Conservation (phyloP, 768 basidiomycete species). For the Galerina sulciceps region DNA sequence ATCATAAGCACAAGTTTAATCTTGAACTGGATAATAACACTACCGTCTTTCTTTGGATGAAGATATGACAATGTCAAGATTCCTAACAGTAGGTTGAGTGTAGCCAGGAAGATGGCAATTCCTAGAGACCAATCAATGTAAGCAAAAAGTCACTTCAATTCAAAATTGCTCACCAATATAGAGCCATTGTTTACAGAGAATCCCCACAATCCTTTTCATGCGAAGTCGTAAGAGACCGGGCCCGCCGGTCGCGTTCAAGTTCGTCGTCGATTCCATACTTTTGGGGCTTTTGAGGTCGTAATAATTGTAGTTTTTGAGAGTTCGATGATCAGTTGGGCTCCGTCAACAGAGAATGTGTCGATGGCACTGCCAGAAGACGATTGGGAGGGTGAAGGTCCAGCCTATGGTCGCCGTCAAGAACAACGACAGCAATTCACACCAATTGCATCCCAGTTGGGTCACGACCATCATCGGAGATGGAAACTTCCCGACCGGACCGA, state of each 20-base stretch:
- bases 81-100: slow-evolving; percentile 30
- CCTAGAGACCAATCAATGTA: slow-evolving; percentile 9
- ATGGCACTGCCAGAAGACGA: slow-evolving; percentile 15
- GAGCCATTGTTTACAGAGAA: slow-evolving; percentile 25
- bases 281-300: not conserved
- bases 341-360: slow-evolving; percentile 17
- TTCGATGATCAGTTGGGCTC: slow-evolving; percentile 4
- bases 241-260: slow-evolving; percentile 19
- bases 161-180: slow-evolving; percentile 23
- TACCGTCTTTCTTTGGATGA: slow-evolving; percentile 34
- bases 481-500: not conserved
- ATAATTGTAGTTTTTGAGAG: not conserved
- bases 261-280: slow-evolving; percentile 7
- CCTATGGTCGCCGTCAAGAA: slow-evolving; percentile 19
- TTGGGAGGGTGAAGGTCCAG: slow-evolving; percentile 17
- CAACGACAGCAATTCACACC: not conserved
- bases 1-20: not conserved
- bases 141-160: too few relatives aligned
- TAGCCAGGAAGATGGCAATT: slow-evolving; percentile 29
- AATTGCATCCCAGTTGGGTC: not conserved
- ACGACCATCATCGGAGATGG: not conserved
- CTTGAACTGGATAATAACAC: not conserved
- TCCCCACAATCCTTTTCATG: slow-evolving; percentile 14
- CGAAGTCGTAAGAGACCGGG: slow-evolving; percentile 21
- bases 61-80: slow-evolving; percentile 32